Conservation (phyloP, 176 grass and related monocot genomes). For the Musa schizocarpa region DNA sequence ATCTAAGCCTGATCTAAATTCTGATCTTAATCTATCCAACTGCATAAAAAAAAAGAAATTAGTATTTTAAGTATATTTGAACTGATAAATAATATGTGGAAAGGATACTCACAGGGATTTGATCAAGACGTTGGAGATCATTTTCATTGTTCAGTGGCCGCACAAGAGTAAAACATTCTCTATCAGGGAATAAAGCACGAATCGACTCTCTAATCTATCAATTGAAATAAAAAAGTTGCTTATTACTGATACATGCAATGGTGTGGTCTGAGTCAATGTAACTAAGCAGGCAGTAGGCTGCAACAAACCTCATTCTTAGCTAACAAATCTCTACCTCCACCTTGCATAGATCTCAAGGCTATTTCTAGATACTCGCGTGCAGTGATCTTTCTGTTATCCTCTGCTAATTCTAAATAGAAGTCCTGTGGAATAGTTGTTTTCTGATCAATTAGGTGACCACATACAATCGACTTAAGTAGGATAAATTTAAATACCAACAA, state of each 20-base stretch:
- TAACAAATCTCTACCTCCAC: conserved; percentile 59
- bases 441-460: not conserved
- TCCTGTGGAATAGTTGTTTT: conserved; percentile 33
- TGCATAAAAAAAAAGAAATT: conserved; percentile 31
- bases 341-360: conserved; percentile 73
- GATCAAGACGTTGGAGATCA: conserved; percentile 85
- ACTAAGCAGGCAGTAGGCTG: not conserved
- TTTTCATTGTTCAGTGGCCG: conserved; percentile 89
- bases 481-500: not conserved
- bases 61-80: conserved; percentile 4
- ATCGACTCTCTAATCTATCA: conserved; percentile 78
- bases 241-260: not conserved
- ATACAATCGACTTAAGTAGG: too few relatives aligned
- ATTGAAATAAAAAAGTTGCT: conserved; percentile 10
- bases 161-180: conserved; percentile 89
- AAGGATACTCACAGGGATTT: conserved; percentile 62
- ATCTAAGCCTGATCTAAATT: conserved; percentile 85
- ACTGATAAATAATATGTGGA: not conserved
- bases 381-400: conserved; percentile 92
- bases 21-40: conserved; percentile 65
- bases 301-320: conserved; percentile 60
- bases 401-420: conserved; percentile 88
- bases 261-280: conserved; percentile 9
- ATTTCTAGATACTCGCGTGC: conserved; percentile 87
- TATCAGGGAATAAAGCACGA: conserved; percentile 86